Evolutionary conservation across 1,284 basidiomycete genomes (phyloP), one percentile per base, ranked within the genome.

Genomic region (Ustilago crameri): DNA sequence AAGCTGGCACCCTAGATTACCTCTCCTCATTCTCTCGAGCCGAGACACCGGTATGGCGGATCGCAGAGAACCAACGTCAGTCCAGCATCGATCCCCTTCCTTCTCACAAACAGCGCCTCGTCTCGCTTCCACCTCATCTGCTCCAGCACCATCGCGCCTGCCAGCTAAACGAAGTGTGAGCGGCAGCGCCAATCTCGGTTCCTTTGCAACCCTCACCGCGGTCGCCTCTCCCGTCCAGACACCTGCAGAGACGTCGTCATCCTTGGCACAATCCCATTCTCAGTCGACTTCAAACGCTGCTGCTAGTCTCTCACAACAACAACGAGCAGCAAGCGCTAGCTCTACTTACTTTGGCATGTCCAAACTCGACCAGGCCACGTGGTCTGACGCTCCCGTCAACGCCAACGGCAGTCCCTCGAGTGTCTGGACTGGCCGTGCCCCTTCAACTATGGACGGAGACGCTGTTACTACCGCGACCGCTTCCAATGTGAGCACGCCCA

Each of bases 401-500:
- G 54, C 35, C 30, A 51, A 51, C 4, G 44, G 49, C 20, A 64
- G 61, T 45, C 56, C 70, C 5, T 68, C 70, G 20, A 73, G 65
- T 54, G 61, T 65, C 32, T 73, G 70, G 70, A 73, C 64, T 32
- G 70, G 61, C 5, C 52, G 70, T 9, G 40, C 56, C 17, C 57
- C 57, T 48, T 51, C 55, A 14, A 61, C 61, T 37, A 55, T 63
- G 32, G 70, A 73, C 42, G 57, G 61, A 22, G 70, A 73, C 35
- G 65, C 65, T 12, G 51, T 64, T 40, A 55, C 40, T 14, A 68
- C 70, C 5, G 70, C 70, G 17, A 54, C 61, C 23, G 53, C 70
- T 17, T 73, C 70, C 22, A 69, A 60, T 26, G 70, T 73, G 22
- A 73, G 47, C 57, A 73, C 70, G 7, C 70, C 70, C 10, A 38